Conservation (phyloP, 2,329 filamentous ascomycete species). For the Fusarium chaquense region DNA sequence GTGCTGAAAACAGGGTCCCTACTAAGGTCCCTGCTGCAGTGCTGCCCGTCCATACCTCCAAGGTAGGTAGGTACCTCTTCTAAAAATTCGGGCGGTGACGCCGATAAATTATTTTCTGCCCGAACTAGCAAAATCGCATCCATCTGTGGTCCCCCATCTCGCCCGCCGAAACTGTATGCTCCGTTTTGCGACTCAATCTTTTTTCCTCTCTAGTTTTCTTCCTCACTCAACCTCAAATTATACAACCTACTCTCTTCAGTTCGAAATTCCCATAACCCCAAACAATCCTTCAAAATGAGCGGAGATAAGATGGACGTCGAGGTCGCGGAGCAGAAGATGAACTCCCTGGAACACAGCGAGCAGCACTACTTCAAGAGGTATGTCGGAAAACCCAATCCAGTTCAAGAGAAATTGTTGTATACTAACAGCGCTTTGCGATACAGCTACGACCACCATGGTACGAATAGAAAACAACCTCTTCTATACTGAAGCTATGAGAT, state of each 20-base stretch:
- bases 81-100: constrained; percentile 47
- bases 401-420: constrained; percentile 26
- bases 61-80: not conserved
- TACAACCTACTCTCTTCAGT: not conserved
- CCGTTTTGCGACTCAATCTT: constrained; percentile 37
- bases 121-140: constrained; percentile 47
- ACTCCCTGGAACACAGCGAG: constrained; percentile 89
- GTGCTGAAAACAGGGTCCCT: constrained; percentile 35
- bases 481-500: constrained; percentile 43
- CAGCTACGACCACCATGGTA: constrained; percentile 99
- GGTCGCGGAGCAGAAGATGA: constrained; percentile 71
- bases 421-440: constrained; percentile 52
- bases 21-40: constrained; percentile 19
- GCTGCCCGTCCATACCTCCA: not conserved
- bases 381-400: constrained; percentile 33
- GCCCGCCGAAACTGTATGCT: constrained; percentile 24
- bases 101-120: constrained; percentile 51
- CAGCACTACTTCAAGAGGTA: constrained; percentile 99
- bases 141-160: constrained; percentile 34
- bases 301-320: constrained; percentile 70
- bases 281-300: constrained; percentile 55
- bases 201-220: constrained; percentile 12
- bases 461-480: constrained; percentile 40
- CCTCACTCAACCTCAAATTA: constrained; percentile 12
- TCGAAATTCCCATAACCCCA: constrained; percentile 5